These are phyloP conservation scores for Hyphodiscus hymeniophilus DNA, from an alignment of 495 filamentous ascomycete species.

Conservation along the genomic window DNA sequence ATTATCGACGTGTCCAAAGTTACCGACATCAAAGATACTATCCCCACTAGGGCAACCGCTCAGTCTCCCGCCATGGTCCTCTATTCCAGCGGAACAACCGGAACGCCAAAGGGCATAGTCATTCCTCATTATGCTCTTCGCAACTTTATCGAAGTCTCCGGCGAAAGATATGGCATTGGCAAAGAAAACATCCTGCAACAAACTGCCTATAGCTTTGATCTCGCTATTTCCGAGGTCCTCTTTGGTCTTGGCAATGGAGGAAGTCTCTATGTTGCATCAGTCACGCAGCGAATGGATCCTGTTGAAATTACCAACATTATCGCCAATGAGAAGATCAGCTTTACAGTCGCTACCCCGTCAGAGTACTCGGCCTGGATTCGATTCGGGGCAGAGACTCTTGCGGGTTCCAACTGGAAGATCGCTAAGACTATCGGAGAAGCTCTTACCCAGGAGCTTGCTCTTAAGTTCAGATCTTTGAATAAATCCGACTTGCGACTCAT, in stretches of 20 bases:
- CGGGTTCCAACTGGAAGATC: background rate
- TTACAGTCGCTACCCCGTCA: constrained; percentile 18
- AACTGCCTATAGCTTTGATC: constrained; percentile 9
- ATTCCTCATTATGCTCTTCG: constrained; percentile 60
- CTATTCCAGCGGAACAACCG: constrained; percentile 94
- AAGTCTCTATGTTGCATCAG: constrained; percentile 2
- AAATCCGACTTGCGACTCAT: constrained; percentile 4
- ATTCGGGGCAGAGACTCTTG: constrained; percentile 1
- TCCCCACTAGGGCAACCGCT: background rate
- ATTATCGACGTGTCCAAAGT: background rate
- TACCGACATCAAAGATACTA: background rate
- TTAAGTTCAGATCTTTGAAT: background rate
- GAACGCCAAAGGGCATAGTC: constrained; percentile 84
- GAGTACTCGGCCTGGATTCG: constrained; percentile 20
- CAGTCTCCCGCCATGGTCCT: constrained; percentile 51
- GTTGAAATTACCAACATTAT: constrained; percentile 10
- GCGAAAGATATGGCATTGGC: constrained; percentile 2
- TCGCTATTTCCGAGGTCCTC: constrained; percentile 4
- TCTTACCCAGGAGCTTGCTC: background rate
- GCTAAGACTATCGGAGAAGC: constrained; percentile 11
- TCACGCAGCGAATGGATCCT: constrained; percentile 5
- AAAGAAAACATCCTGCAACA: constrained; percentile 12
- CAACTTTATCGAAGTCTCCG: constrained; percentile 26
- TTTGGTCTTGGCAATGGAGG: constrained; percentile 12
- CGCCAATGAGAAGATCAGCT: constrained; percentile 13